Conservation (phyloP, 2,329 filamentous ascomycete genomes). For the Stemphylium beticola region DNA sequence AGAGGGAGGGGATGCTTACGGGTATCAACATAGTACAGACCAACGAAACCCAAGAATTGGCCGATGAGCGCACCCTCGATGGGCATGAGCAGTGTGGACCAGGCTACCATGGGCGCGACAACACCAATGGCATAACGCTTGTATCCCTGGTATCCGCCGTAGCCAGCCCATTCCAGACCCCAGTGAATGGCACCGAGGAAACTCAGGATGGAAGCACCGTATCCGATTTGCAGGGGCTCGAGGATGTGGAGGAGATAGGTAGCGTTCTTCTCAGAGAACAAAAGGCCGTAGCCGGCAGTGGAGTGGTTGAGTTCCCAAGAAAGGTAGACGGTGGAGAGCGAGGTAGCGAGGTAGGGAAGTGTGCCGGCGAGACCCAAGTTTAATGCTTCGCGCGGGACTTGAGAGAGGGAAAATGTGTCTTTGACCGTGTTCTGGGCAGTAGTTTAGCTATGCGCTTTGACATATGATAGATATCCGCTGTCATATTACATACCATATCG, state of each 20-base stretch:
- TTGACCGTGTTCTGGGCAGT: constrained; percentile 53
- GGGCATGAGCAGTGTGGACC: constrained; percentile 87
- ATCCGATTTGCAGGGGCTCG: constrained; percentile 88
- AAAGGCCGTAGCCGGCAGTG: constrained; percentile 65
- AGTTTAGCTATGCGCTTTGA: not conserved
- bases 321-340: constrained; percentile 79
- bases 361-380: constrained; percentile 59
- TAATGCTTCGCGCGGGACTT: constrained; percentile 57
- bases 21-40: constrained; percentile 84
- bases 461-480: not conserved
- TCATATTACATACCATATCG: constrained; percentile 38
- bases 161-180: constrained; percentile 84
- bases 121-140: constrained; percentile 85
- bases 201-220: constrained; percentile 89
- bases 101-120: constrained; percentile 78
- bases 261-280: constrained; percentile 74
- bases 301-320: constrained; percentile 81
- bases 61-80: constrained; percentile 83
- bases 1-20: not conserved
- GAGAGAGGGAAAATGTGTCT: constrained; percentile 56
- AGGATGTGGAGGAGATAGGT: constrained; percentile 74
- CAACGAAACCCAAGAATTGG: constrained; percentile 85
- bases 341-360: constrained; percentile 77
- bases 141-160: constrained; percentile 70
- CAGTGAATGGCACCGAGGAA: constrained; percentile 95